Percentiles rank a stretch among this genome's conserved stretches.
Conservation (phyloP, 192 early-diverging fungal genomes). For the Coemansia erecta region DNA sequence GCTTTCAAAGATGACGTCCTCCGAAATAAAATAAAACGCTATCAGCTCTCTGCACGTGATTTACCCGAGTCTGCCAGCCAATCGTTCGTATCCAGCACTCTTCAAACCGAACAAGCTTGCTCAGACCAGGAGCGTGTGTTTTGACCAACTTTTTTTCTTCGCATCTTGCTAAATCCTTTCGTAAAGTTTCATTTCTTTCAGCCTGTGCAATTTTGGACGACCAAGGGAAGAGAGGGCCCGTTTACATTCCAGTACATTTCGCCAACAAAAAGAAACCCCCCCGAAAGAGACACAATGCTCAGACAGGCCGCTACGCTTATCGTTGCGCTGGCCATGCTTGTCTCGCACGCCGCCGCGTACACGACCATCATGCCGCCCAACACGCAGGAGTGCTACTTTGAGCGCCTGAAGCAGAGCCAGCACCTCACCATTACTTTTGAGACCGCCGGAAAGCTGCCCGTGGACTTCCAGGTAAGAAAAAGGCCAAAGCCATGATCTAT, state of each 20-base stretch:
- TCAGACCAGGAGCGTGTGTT: too few relatives aligned
- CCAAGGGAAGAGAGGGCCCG: too few relatives aligned
- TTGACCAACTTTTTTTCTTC: neutral
- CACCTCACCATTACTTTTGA: conserved; percentile 51
- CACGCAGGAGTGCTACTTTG: conserved; percentile 50
- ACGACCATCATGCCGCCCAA: conserved; percentile 47
- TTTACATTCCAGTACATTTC: too few relatives aligned
- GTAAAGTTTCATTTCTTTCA: too few relatives aligned
- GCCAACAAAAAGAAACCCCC: too few relatives aligned
- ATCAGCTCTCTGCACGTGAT: neutral
- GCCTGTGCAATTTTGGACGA: too few relatives aligned
- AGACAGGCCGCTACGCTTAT: conserved; percentile 25
- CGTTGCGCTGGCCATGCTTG: conserved; percentile 25
- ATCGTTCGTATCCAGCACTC: conserved; percentile 1
- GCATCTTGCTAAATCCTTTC: neutral
- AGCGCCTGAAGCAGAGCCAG: conserved; percentile 45
- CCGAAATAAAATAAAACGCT: too few relatives aligned
- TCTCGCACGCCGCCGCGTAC: conserved; percentile 37
- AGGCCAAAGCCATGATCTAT: too few relatives aligned
- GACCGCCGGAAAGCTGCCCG: conserved; percentile 46
- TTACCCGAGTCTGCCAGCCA: neutral
- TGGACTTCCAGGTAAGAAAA: conserved; percentile 40
- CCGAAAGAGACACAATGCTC: conserved; percentile 15
- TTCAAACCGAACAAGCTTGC: too few relatives aligned
- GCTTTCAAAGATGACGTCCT: too few relatives aligned